A percentile compares a stretch with the other conserved stretches of the same genome.
phyloP scores from a whole-genome alignment of 2,329 filamentous ascomycete species.

The Penicillium sp. region DNA sequence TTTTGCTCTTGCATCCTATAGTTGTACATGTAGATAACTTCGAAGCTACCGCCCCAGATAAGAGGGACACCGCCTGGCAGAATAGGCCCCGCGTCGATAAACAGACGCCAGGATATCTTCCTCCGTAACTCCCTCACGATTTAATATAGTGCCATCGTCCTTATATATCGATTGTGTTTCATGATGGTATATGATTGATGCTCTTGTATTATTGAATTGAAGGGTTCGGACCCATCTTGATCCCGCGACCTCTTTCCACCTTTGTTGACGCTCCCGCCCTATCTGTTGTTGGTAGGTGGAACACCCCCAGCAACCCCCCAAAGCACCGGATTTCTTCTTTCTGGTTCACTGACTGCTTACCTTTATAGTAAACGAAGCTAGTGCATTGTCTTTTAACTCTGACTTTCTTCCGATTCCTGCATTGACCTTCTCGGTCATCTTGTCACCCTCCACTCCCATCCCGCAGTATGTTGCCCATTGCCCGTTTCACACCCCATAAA shows the following conservation, averaged over 20 bases:
- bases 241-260: slow-evolving; percentile 2
- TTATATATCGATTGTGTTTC: not conserved
- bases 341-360: not conserved
- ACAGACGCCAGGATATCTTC: slow-evolving; percentile 27
- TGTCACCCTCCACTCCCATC: not conserved
- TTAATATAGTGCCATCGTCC: not conserved
- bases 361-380: not conserved
- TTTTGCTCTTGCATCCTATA: not conserved
- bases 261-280: slow-evolving; percentile 11
- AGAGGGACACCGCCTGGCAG: slow-evolving; percentile 29
- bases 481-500: not conserved
- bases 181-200: slow-evolving; percentile 2
- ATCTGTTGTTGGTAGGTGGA: slow-evolving; percentile 1
- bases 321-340: not conserved
- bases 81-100: slow-evolving; percentile 34
- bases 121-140: not conserved
- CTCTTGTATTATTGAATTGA: not conserved
- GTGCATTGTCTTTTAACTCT: not conserved
- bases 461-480: not conserved
- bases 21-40: slow-evolving; percentile 1
- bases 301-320: not conserved
- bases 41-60: slow-evolving; percentile 14
- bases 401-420: not conserved
- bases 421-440: not conserved
- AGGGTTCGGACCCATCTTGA: not conserved